Conservation (phyloP, 1,284 basidiomycete genomes). For the Leccinum pachyderme region DNA sequence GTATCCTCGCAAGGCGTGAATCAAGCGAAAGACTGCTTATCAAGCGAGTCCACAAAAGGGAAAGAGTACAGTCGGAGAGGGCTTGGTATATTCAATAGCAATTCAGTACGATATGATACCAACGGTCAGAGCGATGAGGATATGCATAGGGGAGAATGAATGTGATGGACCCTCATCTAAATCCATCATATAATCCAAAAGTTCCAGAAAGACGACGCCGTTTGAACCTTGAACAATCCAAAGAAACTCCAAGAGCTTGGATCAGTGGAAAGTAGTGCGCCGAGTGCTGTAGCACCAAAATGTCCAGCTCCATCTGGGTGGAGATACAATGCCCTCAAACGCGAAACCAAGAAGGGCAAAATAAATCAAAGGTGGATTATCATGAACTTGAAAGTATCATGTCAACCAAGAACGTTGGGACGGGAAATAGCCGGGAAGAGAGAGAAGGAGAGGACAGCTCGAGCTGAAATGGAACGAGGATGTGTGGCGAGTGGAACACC, state of each 20-base stretch:
- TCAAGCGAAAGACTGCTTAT: conserved; percentile 9
- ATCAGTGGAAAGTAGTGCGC: neutral
- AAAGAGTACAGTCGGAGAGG: neutral
- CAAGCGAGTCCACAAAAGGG: conserved; percentile 10
- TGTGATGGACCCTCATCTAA: neutral
- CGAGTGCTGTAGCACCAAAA: conserved; percentile 4
- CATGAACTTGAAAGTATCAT: neutral
- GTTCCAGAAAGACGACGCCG: neutral
- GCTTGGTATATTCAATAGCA: neutral
- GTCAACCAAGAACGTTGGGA: conserved; percentile 2
- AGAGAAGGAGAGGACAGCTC: conserved; percentile 18
- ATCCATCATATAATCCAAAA: neutral
- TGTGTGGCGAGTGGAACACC: conserved; percentile 1
- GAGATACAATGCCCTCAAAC: conserved; percentile 12
- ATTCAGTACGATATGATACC: conserved; percentile 1
- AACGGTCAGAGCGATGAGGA: neutral
- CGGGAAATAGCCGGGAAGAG: neutral
- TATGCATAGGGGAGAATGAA: neutral
- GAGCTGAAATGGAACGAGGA: conserved; percentile 6
- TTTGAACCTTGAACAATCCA: neutral
- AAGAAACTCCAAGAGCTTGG: neutral
- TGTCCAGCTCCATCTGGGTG: conserved; percentile 20
- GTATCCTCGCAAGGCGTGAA: neutral
- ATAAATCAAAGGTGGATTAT: conserved; percentile 5
- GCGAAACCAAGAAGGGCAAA: conserved; percentile 1